Base-by-base conservation (phyloP, 768 basidiomycete species). In the Lactarius akahatsu region DNA sequence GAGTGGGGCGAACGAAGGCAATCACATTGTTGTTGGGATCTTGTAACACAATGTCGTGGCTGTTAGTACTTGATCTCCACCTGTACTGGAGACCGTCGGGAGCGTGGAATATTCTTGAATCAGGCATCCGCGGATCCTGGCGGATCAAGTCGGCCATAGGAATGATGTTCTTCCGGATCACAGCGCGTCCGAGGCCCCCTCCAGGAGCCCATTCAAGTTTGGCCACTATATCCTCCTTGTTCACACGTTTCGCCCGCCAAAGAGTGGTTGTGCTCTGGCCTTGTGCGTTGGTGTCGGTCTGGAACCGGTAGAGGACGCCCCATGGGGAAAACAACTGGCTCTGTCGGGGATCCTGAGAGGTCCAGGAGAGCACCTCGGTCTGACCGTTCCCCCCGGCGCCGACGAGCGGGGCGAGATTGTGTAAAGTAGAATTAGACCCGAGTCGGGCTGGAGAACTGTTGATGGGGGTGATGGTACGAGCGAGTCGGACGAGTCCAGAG, bases 151-250 rank as follows among this genome's bases (percentile, higher is more conserved):
- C 92, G 57, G 85, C 81, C 91, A 94, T 94, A 68, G 90, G 86
- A 64, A 90, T 79, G 67, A 85, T 86, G 74, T 86, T 86, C 89
- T 92, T 93, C 73, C 92, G 91, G 73, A 94, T 90, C 66, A 90
- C 81, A 72, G 91, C 88, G 72, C 92, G 90, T 67, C 92, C 92
- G 60, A 94, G 86, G 64, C 90, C 87, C 68, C 91, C 92, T 70
- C 85, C 91, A 60, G 87, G 80, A 62, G 89, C 84, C 92, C 92
- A 94, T 77, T 94, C 92, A 59, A 94, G 85, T 79, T 87, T 92
- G 70, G 92, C 92, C 73, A 92, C 88, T 55, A 90, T 87, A 75
- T 94, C 92, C 79, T 93, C 91, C 74, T 89, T 91, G 79, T 89
- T 91, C 65, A 88, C 82, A 59, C 91, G 88, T 72, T 90, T 88